Conservation (phyloP, 1,284 basidiomycete genomes). For the Uromyces viciae-fabae region DNA sequence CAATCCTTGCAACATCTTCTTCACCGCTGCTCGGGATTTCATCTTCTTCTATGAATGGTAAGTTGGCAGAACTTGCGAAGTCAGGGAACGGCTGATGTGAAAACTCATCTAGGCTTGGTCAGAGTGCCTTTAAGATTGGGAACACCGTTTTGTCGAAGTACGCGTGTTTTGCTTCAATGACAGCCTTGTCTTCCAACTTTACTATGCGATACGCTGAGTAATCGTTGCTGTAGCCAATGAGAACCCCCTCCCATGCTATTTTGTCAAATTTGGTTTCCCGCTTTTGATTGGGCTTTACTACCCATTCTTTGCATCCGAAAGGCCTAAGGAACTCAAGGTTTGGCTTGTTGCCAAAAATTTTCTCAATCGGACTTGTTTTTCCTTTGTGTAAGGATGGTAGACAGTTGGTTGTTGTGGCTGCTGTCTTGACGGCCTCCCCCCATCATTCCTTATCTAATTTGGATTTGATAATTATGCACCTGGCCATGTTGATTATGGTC, state of each 20-base stretch:
- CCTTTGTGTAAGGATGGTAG: neutral
- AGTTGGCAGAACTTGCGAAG: too few relatives aligned
- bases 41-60: too few relatives aligned
- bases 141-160: neutral
- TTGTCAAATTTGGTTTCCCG: neutral
- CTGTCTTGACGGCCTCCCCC: neutral
- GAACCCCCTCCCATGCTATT: neutral
- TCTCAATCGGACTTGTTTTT: neutral
- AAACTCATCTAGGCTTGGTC: too few relatives aligned
- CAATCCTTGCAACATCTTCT: too few relatives aligned
- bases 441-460: neutral
- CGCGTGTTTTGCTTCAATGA: neutral
- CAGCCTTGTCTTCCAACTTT: neutral
- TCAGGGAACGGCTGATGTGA: too few relatives aligned
- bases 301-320: neutral
- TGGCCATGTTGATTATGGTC: neutral
- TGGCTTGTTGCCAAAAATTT: neutral
- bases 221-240: neutral
- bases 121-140: too few relatives aligned
- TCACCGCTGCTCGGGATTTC: too few relatives aligned
- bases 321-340: neutral
- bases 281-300: neutral
- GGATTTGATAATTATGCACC: neutral
- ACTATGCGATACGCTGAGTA: neutral
- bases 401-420: neutral